Evolutionary conservation across 805 yeast species (phyloP).

Genomic region (Clavispora carvajalis): DNA sequence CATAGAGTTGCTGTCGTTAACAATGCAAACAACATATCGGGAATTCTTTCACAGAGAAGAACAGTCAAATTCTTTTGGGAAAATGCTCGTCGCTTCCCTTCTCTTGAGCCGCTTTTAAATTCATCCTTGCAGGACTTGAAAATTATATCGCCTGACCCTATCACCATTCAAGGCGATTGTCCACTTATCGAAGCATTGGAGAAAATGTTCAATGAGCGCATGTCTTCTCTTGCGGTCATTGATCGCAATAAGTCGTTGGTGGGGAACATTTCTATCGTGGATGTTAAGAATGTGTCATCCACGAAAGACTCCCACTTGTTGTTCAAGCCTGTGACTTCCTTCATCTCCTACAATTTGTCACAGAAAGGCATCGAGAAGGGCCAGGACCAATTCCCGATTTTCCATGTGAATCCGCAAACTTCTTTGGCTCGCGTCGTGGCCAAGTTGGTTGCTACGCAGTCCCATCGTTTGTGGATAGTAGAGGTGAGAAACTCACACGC

Average conservation of each 20-base stretch:
- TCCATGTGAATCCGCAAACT: slow-evolving; percentile 78
- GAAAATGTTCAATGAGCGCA: slow-evolving; percentile 77
- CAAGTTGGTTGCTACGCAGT: slow-evolving; percentile 88
- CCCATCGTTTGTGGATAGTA: slow-evolving; percentile 86
- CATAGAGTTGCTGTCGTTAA: slow-evolving; percentile 84
- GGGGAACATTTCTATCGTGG: slow-evolving; percentile 93
- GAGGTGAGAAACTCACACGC: slow-evolving; percentile 27
- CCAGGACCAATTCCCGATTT: slow-evolving; percentile 93
- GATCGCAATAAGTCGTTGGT: slow-evolving; percentile 70
- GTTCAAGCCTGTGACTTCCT: slow-evolving; percentile 79
- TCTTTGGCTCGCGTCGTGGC: slow-evolving; percentile 88
- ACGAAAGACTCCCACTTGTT: slow-evolving; percentile 82
- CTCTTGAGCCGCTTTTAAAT: slow-evolving; percentile 69
- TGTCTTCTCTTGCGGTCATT: slow-evolving; percentile 89
- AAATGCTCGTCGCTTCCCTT: slow-evolving; percentile 80
- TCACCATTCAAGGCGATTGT: slow-evolving; percentile 83
- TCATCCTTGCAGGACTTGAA: slow-evolving; percentile 64
- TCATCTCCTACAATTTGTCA: slow-evolving; percentile 78
- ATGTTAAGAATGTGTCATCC: slow-evolving; percentile 81
- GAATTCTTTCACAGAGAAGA: slow-evolving; percentile 88
- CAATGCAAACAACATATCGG: slow-evolving; percentile 46
- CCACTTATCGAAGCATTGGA: slow-evolving; percentile 79
- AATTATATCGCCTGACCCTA: slow-evolving; percentile 68
- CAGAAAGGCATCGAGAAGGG: slow-evolving; percentile 91
- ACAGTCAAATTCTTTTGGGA: slow-evolving; percentile 85